phyloP scores from a whole-genome alignment of 495 filamentous ascomycete species.

The Stereocaulon alpinum region DNA sequence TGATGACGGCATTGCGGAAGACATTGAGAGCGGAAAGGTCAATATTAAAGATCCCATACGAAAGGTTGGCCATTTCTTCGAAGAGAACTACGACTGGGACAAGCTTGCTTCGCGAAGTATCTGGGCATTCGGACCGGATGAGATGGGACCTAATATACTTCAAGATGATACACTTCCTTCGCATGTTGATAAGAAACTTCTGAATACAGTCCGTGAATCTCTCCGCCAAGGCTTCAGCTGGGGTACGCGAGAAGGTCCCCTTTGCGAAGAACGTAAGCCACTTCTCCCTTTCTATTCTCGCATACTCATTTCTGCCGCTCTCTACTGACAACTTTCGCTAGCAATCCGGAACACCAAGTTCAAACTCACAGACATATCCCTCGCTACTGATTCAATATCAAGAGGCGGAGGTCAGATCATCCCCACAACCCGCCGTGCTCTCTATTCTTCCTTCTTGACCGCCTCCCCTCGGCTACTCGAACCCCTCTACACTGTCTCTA shows the following conservation, averaged over 20 bases:
- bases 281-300: conserved; percentile 14
- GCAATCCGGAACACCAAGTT: conserved; percentile 96
- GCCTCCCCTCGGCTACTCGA: conserved; percentile 94
- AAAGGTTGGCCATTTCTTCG: conserved; percentile 91
- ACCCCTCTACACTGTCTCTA: conserved; percentile 80
- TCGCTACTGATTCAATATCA: conserved; percentile 85
- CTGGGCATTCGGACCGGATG: conserved; percentile 97
- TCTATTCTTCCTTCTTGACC: conserved; percentile 94
- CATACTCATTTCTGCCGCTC: neutral
- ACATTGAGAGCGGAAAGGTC: conserved; percentile 86
- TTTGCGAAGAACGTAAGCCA: conserved; percentile 94
- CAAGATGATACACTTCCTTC: conserved; percentile 92
- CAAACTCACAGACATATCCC: conserved; percentile 78
- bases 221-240: conserved; percentile 93
- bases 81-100: conserved; percentile 96
- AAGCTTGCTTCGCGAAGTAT: conserved; percentile 87
- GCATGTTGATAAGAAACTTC: conserved; percentile 78
- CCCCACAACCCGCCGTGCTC: conserved; percentile 79
- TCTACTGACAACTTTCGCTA: conserved; percentile 24
- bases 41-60: conserved; percentile 87
- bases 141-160: conserved; percentile 88
- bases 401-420: conserved; percentile 95
- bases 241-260: conserved; percentile 87
- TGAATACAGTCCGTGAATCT: conserved; percentile 79
- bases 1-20: conserved; percentile 87